Evolutionary conservation across 108 stramenopile genomes (phyloP).

Genomic region (Thalassiosira profunda): DNA sequence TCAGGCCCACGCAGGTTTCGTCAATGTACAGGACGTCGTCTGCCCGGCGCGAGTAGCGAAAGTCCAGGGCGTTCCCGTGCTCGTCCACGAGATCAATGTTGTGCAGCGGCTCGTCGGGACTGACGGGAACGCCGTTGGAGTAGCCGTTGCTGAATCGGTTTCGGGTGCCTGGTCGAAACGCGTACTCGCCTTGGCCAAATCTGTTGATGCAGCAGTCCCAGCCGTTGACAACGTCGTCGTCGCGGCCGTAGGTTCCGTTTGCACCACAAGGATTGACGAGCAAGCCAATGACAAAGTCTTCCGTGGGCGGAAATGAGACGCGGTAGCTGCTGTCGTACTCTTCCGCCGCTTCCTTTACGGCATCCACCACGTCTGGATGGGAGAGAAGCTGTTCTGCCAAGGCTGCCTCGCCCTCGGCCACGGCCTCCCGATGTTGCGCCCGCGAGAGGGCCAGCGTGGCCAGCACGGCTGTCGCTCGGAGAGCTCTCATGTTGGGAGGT

Average conservation of each 20-base stretch:
- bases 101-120: slow-evolving; percentile 48
- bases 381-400: slow-evolving; percentile 18
- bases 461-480: too few species aligned
- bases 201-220: slow-evolving; percentile 46
- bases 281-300: slow-evolving; percentile 39
- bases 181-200: slow-evolving; percentile 52
- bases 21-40: slow-evolving; percentile 52
- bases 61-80: slow-evolving; percentile 22
- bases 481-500: too few species aligned
- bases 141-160: slow-evolving; percentile 35
- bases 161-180: slow-evolving; percentile 17
- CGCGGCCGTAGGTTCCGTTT: slow-evolving; percentile 45
- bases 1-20: slow-evolving; percentile 33
- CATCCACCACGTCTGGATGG: slow-evolving; percentile 29
- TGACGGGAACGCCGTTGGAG: slow-evolving; percentile 29
- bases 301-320: slow-evolving; percentile 31
- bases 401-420: slow-evolving; percentile 18
- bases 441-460: too few species aligned
- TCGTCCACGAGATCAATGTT: slow-evolving; percentile 59
- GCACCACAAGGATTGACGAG: slow-evolving; percentile 52
- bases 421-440: slow-evolving; percentile 1
- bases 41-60: slow-evolving; percentile 37
- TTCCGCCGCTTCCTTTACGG: slow-evolving; percentile 1
- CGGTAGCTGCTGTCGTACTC: slow-evolving; percentile 16
- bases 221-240: slow-evolving; percentile 31